Conservation (phyloP, 2,329 filamentous ascomycete genomes). For the Trichoderma hamatum region DNA sequence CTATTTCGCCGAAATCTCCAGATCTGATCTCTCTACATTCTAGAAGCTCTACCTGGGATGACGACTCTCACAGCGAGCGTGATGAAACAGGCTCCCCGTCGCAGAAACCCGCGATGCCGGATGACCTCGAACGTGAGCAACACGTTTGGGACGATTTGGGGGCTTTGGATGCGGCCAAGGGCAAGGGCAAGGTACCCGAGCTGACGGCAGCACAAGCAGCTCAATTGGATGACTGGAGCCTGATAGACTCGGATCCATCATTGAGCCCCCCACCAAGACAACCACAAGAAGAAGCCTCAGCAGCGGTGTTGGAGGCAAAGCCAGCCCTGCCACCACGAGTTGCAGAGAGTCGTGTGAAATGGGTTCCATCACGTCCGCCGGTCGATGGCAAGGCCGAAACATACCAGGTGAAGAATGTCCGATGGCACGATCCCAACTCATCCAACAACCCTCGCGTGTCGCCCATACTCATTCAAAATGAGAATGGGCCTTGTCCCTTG, state of each 20-base stretch:
- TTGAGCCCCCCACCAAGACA: constrained; percentile 28
- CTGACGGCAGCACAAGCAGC: constrained; percentile 29
- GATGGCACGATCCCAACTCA: constrained; percentile 72
- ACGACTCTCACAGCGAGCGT: constrained; percentile 37
- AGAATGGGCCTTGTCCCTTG: constrained; percentile 91
- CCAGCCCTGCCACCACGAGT: constrained; percentile 47
- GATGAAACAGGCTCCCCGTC: constrained; percentile 33
- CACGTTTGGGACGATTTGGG: constrained; percentile 56
- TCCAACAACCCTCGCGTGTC: constrained; percentile 70
- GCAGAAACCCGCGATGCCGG: constrained; percentile 36
- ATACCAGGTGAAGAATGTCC: constrained; percentile 90
- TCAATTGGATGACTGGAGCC: constrained; percentile 53
- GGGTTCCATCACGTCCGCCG: constrained; percentile 47
- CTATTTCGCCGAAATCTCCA: constrained; percentile 36
- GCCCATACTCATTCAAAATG: constrained; percentile 88
- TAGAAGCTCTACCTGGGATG: constrained; percentile 47
- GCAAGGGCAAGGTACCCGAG: constrained; percentile 34
- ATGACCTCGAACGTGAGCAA: constrained; percentile 46
- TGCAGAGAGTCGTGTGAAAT: constrained; percentile 37
- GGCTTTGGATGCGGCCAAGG: constrained; percentile 48
- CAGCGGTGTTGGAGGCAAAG: constrained; percentile 30
- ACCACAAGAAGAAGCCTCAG: constrained; percentile 20
- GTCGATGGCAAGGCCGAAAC: constrained; percentile 66
- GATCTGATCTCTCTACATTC: constrained; percentile 44
- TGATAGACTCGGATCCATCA: constrained; percentile 50